Evolutionary conservation across 805 yeast genomes (phyloP).

Genomic region (Teunomyces aglyptinius): DNA sequence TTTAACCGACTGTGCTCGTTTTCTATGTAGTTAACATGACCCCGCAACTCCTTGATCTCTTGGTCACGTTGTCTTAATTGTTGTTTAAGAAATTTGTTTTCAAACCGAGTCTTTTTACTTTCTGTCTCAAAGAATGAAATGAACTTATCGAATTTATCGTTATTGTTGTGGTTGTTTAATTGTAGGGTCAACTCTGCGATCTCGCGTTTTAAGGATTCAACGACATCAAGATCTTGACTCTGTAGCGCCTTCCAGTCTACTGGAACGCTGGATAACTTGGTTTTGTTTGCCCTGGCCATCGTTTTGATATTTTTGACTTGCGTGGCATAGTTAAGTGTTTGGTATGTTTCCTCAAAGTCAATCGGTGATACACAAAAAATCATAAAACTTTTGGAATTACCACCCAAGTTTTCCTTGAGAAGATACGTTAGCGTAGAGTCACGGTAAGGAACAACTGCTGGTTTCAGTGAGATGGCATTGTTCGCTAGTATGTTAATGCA

Average conservation of each 20-base stretch:
- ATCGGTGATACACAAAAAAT: constrained; percentile 83
- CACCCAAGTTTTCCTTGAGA: constrained; percentile 72
- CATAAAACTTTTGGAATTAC: constrained; percentile 84
- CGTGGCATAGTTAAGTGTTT: constrained; percentile 75
- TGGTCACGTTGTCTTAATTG: constrained; percentile 16
- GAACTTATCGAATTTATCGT: constrained; percentile 21
- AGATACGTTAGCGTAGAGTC: constrained; percentile 77
- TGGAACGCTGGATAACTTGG: constrained; percentile 23
- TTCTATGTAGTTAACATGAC: constrained; percentile 24
- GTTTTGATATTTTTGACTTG: constrained; percentile 70
- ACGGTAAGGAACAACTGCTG: constrained; percentile 60
- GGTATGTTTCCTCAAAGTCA: constrained; percentile 73
- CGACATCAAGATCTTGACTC: constrained; percentile 23
- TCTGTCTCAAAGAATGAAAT: constrained; percentile 33
- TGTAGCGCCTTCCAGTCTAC: constrained; percentile 33
- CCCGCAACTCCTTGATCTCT: constrained; percentile 21
- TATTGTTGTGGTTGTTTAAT: constrained; percentile 14
- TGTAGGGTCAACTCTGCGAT: constrained; percentile 28
- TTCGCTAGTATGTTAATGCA: constrained; percentile 53
- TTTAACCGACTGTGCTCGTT: constrained; percentile 13
- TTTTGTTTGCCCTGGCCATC: constrained; percentile 47
- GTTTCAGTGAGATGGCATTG: constrained; percentile 23
- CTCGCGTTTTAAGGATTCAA: constrained; percentile 30
- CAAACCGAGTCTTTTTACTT: constrained; percentile 28
- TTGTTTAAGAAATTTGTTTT: constrained; percentile 31